These are phyloP conservation scores for Fusarium sp. DNA, from an alignment of 2,329 filamentous ascomycete species.

Conservation along the genomic window DNA sequence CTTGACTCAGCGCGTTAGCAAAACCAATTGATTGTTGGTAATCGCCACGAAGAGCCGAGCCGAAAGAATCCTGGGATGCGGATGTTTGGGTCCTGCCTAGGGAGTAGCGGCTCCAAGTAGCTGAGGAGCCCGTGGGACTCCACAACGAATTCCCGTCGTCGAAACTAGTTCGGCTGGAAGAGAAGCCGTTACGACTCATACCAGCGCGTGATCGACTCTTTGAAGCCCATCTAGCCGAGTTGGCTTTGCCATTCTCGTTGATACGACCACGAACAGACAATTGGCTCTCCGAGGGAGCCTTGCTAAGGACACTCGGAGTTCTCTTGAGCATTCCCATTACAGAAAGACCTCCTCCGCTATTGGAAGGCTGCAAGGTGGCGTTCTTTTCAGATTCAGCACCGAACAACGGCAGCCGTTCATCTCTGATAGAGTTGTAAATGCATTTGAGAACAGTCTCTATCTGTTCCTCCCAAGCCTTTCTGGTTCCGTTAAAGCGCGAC, in stretches of 20 bases:
- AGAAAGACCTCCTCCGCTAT: slow-evolving; percentile 74
- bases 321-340: slow-evolving; percentile 83
- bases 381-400: slow-evolving; percentile 68
- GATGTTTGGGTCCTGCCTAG: slow-evolving; percentile 90
- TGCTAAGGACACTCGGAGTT: slow-evolving; percentile 90
- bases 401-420: slow-evolving; percentile 86
- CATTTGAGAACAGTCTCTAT: slow-evolving; percentile 91
- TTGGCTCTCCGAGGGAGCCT: slow-evolving; percentile 85
- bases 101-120: slow-evolving; percentile 94
- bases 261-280: slow-evolving; percentile 77
- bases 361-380: slow-evolving; percentile 54
- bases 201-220: slow-evolving; percentile 84
- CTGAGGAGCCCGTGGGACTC: slow-evolving; percentile 87
- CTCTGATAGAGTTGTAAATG: slow-evolving; percentile 89
- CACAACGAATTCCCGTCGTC: slow-evolving; percentile 91
- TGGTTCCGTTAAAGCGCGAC: slow-evolving; percentile 76
- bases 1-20: slow-evolving; percentile 94
- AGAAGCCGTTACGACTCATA: slow-evolving; percentile 82
- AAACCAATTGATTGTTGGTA: slow-evolving; percentile 98
- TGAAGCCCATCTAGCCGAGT: slow-evolving; percentile 79
- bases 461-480: slow-evolving; percentile 87
- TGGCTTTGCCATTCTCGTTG: slow-evolving; percentile 64
- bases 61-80: slow-evolving; percentile 91
- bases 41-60: slow-evolving; percentile 78
- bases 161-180: slow-evolving; percentile 92